phyloP scores from a whole-genome alignment of 352 stramenopile species.

The Hyaloperonospora brassicae region DNA sequence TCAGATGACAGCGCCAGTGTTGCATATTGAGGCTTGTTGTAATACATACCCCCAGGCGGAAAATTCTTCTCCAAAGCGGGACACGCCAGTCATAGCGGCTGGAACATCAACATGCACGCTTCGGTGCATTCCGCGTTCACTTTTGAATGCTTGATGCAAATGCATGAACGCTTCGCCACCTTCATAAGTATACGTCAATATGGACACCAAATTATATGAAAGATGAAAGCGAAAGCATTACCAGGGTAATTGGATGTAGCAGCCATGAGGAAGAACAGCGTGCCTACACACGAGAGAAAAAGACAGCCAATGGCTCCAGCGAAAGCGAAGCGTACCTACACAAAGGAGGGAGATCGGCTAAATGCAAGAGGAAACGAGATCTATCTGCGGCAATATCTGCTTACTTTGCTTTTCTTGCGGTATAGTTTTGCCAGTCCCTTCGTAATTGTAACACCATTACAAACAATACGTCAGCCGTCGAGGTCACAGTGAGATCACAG shows the following conservation, averaged over 20 bases:
- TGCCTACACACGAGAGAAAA: conserved; percentile 36
- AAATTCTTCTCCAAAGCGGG: conserved; percentile 80
- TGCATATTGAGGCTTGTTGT: background rate
- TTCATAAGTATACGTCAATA: conserved; percentile 15
- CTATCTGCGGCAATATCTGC: background rate
- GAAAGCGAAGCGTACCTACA: conserved; percentile 42
- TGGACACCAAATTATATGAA: background rate
- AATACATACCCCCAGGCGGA: conserved; percentile 50
- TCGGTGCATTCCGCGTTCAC: conserved; percentile 25
- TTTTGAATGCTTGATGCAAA: conserved; percentile 42
- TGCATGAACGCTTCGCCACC: conserved; percentile 57
- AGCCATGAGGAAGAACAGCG: conserved; percentile 54
- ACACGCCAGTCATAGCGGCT: conserved; percentile 92
- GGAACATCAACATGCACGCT: conserved; percentile 89
- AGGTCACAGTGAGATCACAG: background rate
- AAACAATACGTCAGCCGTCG: background rate
- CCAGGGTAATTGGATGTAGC: conserved; percentile 91
- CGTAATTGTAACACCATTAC: conserved; percentile 1
- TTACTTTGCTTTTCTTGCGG: conserved; percentile 48
- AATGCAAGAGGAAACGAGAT: background rate
- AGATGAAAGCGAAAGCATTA: conserved; percentile 9
- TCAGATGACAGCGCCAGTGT: background rate
- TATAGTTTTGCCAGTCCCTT: conserved; percentile 71
- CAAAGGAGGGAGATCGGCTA: background rate
- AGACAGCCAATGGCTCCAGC: conserved; percentile 47